Percentiles rank a stretch among this genome's conserved stretches.
phyloP scores from a whole-genome alignment of 306 rosid species.

The Sechiopsis laciniata region DNA sequence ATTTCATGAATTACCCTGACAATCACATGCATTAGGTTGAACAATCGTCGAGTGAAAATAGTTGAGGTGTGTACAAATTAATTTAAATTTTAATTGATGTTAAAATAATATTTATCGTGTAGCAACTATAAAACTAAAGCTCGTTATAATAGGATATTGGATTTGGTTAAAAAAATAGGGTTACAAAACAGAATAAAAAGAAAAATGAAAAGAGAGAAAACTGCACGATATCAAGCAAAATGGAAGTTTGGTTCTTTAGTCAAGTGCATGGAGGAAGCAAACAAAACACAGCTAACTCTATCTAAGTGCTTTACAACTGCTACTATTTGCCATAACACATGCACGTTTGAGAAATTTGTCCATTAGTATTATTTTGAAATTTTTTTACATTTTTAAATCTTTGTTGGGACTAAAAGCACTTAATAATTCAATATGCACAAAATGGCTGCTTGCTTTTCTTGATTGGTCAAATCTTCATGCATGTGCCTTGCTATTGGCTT shows the following conservation, averaged over 20 bases:
- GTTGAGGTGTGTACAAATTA: no score
- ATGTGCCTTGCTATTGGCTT: slow-evolving; percentile 17
- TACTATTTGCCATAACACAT: slow-evolving; percentile 2
- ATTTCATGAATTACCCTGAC: neutral
- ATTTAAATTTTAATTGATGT: no score
- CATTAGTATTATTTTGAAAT: neutral
- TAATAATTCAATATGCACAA: slow-evolving; percentile 12
- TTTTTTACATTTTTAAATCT: neutral
- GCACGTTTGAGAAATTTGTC: neutral
- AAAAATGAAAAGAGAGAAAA: neutral
- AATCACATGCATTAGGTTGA: neutral
- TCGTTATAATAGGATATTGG: neutral
- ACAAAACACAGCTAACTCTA: neutral
- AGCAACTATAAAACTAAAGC: no score
- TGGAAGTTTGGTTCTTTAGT: neutral
- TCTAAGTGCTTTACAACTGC: slow-evolving; percentile 5
- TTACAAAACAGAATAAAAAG: neutral
- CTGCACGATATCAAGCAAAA: neutral
- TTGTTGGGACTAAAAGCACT: slow-evolving; percentile 9
- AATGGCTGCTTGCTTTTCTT: slow-evolving; percentile 16
- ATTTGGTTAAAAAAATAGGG: no score
- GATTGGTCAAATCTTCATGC: slow-evolving; percentile 17
- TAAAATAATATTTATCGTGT: no score
- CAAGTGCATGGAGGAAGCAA: slow-evolving; percentile 9
- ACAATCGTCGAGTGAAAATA: no score